Evolutionary conservation across 2,329 filamentous ascomycete genomes (phyloP).

Genomic region (Epichloe coenophiala): DNA sequence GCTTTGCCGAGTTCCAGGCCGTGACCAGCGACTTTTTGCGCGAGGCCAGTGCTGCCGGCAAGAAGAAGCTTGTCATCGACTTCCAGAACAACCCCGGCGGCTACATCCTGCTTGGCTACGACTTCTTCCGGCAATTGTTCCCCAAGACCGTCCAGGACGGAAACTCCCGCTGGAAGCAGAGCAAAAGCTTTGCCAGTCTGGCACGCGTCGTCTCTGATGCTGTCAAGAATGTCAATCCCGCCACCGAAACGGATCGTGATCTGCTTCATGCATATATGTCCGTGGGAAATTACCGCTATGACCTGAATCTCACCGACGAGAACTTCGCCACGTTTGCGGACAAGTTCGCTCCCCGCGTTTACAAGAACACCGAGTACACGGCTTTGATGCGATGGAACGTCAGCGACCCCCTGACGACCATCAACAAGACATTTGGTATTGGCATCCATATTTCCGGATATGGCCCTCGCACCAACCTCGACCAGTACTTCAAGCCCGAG

Average conservation of each 20-base stretch:
- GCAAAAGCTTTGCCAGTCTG: constrained; percentile 28
- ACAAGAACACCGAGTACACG: constrained; percentile 40
- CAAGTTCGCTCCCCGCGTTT: constrained; percentile 27
- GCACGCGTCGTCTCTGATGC: constrained; percentile 30
- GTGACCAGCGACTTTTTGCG: constrained; percentile 22
- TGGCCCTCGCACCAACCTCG: constrained; percentile 19
- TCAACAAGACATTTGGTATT: constrained; percentile 18
- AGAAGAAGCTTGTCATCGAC: constrained; percentile 43
- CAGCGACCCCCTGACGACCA: constrained; percentile 25
- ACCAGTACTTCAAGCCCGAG: constrained; percentile 40
- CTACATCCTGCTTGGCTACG: constrained; percentile 44
- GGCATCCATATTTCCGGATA: constrained; percentile 31
- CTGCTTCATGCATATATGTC: constrained; percentile 31
- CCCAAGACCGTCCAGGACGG: constrained; percentile 21
- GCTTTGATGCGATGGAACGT: constrained; percentile 37
- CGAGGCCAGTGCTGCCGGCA: constrained; percentile 29
- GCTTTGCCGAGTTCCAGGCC: constrained; percentile 20
- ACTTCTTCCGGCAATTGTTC: constrained; percentile 46
- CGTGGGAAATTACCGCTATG: constrained; percentile 36
- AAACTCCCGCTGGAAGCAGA: constrained; percentile 26
- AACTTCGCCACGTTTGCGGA: constrained; percentile 36
- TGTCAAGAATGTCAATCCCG: constrained; percentile 30
- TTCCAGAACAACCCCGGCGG: constrained; percentile 39
- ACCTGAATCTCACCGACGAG: constrained; percentile 32
- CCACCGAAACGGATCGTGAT: constrained; percentile 23